phyloP scores from a whole-genome alignment of 2,329 filamentous ascomycete genomes.

The Stachybotrys elegans region DNA sequence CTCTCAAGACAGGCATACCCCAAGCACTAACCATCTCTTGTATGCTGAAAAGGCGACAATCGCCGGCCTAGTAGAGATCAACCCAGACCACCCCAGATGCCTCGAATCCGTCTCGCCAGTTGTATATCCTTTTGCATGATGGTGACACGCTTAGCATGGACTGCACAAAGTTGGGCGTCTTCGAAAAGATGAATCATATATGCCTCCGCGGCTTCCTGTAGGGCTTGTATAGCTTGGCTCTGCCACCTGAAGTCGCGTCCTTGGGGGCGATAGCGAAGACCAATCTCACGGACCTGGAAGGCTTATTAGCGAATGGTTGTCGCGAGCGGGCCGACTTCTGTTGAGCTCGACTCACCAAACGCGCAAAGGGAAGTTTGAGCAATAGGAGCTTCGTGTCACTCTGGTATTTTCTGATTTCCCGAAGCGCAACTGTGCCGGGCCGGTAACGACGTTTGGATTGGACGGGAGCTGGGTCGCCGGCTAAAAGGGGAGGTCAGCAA shows the following conservation, averaged over 20 bases:
- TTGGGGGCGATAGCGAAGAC: conserved; percentile 55
- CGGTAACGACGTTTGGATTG: conserved; percentile 60
- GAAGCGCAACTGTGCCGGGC: conserved; percentile 79
- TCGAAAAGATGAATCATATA: conserved; percentile 97
- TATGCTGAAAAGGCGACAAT: too few relatives aligned
- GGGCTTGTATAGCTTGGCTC: conserved; percentile 85
- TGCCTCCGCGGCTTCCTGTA: conserved; percentile 94
- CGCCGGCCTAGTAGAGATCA: too few relatives aligned
- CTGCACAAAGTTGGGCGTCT: conserved; percentile 76
- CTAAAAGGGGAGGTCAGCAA: too few relatives aligned
- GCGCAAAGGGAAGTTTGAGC: conserved; percentile 72
- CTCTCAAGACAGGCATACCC: conserved; percentile 5
- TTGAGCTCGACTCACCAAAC: conserved; percentile 57
- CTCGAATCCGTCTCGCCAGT: conserved; percentile 74
- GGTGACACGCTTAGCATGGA: conserved; percentile 93
- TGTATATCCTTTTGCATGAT: conserved; percentile 99
- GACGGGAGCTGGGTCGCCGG: conserved; percentile 67
- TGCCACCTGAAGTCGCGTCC: conserved; percentile 84
- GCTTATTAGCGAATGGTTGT: neutral
- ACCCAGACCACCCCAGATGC: conserved; percentile 67
- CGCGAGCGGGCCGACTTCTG: too few relatives aligned
- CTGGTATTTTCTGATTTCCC: conserved; percentile 89
- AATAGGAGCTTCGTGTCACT: conserved; percentile 83
- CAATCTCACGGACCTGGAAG: conserved; percentile 57
- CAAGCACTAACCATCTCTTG: conserved; percentile 3